phyloP scores from a whole-genome alignment of 2,329 filamentous ascomycete species.

The Trichoderma polysporum region DNA sequence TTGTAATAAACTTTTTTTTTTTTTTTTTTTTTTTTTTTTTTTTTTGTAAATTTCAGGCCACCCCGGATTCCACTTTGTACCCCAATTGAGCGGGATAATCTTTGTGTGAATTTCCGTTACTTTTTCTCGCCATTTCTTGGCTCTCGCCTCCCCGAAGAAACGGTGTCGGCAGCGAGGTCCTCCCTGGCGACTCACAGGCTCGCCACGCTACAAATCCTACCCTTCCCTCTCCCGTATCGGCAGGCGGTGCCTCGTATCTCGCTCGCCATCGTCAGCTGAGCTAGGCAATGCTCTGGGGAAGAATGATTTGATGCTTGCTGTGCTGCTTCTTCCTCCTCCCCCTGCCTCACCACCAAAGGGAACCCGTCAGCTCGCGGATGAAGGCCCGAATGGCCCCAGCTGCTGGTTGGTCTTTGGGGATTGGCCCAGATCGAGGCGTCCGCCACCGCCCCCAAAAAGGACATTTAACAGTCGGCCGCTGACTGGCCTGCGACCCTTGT shows the following conservation, averaged over 20 bases:
- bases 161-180: neutral
- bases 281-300: neutral
- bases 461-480: neutral
- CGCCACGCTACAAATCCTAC: neutral
- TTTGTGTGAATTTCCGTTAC: neutral
- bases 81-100: neutral
- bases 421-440: constrained; percentile 15
- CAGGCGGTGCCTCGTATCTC: neutral
- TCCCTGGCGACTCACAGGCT: neutral
- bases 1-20: neutral
- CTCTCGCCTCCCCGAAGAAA: neutral
- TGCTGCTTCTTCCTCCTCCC: neutral
- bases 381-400: constrained; percentile 21
- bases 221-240: constrained; percentile 1
- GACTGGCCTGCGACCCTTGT: neutral
- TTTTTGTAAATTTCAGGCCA: neutral
- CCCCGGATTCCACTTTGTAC: neutral
- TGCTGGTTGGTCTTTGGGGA: constrained; percentile 5
- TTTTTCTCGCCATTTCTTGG: neutral
- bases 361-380: constrained; percentile 14
- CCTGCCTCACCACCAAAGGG: neutral
- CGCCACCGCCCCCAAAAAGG: constrained; percentile 12
- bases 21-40: neutral
- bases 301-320: neutral
- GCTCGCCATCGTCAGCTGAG: neutral